These are phyloP conservation scores for Neofusicoccum ribis DNA, from an alignment of 2,329 filamentous ascomycete species.

Conservation along the genomic window DNA sequence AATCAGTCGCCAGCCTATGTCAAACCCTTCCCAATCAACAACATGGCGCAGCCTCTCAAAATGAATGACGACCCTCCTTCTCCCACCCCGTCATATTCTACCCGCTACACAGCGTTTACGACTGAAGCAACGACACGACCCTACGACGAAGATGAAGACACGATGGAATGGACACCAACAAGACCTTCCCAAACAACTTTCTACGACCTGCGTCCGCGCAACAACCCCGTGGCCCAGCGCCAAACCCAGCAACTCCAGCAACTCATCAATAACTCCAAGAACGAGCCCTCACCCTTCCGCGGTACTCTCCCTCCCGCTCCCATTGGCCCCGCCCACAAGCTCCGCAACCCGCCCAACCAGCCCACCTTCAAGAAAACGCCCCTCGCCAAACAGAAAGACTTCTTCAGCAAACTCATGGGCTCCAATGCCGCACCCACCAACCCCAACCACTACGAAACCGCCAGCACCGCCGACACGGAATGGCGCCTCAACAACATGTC, in stretches of 20 bases:
- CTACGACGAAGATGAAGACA: conserved; percentile 45
- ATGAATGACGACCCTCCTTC: conserved; percentile 29
- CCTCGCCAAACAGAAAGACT: conserved; percentile 50
- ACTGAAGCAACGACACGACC: conserved; percentile 17
- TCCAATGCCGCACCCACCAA: not conserved
- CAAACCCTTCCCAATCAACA: conserved; percentile 39
- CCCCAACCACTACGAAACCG: not conserved
- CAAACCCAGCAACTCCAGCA: conserved; percentile 24
- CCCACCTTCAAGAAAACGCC: conserved; percentile 49
- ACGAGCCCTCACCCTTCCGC: conserved; percentile 60
- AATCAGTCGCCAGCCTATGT: conserved; percentile 40
- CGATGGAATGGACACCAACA: conserved; percentile 75
- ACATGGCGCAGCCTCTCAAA: conserved; percentile 29
- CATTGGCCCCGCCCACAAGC: conserved; percentile 61
- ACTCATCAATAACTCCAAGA: conserved; percentile 28
- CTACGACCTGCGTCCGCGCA: conserved; percentile 12
- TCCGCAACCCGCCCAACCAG: conserved; percentile 62
- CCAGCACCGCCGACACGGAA: not conserved
- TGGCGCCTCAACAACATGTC: not conserved
- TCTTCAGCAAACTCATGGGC: conserved; percentile 47
- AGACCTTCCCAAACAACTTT: conserved; percentile 36
- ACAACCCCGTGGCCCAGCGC: not conserved
- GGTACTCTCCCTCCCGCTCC: conserved; percentile 70
- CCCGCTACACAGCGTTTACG: conserved; percentile 22
- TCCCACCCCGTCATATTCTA: conserved; percentile 31